A percentile compares a stretch with the other conserved stretches of the same genome.
Evolutionary conservation across 2,329 filamentous ascomycete genomes (phyloP).

Genomic region (Acarospora socialis): DNA sequence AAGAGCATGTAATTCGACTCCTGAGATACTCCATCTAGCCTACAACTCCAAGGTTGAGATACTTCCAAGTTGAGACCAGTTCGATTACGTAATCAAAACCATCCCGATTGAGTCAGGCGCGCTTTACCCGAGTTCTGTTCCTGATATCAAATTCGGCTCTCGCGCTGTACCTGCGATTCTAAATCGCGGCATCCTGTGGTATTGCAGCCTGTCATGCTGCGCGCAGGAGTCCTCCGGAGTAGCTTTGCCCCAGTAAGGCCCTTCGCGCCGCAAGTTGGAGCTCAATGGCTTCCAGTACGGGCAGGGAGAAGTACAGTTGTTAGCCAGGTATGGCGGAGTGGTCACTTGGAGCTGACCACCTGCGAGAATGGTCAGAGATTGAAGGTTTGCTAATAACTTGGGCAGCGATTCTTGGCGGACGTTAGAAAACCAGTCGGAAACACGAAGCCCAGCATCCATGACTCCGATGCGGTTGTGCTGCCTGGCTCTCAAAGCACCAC

Average conservation of each 20-base stretch:
- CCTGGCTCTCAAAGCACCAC: conserved; percentile 32
- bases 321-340: conserved; percentile 18
- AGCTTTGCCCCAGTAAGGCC: conserved; percentile 28
- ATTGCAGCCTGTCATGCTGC: conserved; percentile 43
- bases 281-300: conserved; percentile 33
- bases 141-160: no score
- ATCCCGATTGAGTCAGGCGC: no score
- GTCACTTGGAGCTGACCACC: conserved; percentile 20
- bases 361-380: conserved; percentile 34
- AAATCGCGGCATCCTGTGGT: no score
- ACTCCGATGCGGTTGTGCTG: conserved; percentile 37
- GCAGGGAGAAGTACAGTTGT: conserved; percentile 18
- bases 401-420: conserved; percentile 38
- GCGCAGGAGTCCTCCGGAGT: conserved; percentile 36
- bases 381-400: conserved; percentile 8
- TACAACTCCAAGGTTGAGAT: no score
- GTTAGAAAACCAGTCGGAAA: conserved; percentile 25
- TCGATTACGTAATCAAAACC: no score
- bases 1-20: no score
- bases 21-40: no score
- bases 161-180: no score
- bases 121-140: no score
- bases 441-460: conserved; percentile 30
- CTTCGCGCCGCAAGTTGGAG: conserved; percentile 22
- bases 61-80: no score